Evolutionary conservation across 768 basidiomycete genomes (phyloP).

Genomic region (Lentinus tigrinus): DNA sequence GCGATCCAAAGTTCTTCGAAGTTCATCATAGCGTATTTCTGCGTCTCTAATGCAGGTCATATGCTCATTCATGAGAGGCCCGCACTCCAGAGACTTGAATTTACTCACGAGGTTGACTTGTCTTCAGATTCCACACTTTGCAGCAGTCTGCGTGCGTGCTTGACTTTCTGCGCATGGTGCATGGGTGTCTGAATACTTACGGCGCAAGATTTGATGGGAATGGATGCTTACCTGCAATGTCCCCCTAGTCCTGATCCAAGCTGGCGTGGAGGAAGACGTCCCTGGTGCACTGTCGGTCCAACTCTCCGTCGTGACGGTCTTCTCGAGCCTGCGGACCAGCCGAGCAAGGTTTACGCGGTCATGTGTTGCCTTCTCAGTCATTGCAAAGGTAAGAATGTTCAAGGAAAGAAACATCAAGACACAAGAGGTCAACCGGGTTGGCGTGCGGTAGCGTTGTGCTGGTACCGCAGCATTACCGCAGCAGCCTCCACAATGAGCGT

Average conservation of each 20-base stretch:
- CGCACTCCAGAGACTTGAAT: not conserved
- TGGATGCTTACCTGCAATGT: conserved; percentile 50
- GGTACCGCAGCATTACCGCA: too few species aligned
- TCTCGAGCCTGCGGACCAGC: conserved; percentile 61
- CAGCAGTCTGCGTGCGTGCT: conserved; percentile 55
- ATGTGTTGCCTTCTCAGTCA: conserved; percentile 36
- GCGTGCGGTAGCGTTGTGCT: too few species aligned
- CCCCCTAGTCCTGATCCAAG: conserved; percentile 56
- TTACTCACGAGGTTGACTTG: conserved; percentile 10
- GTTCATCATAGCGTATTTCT: conserved; percentile 36
- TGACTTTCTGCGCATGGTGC: conserved; percentile 37
- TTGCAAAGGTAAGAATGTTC: not conserved
- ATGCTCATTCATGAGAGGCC: not conserved
- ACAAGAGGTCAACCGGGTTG: too few species aligned
- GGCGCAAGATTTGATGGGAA: conserved; percentile 17
- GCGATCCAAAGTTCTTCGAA: conserved; percentile 50
- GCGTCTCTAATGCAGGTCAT: conserved; percentile 1
- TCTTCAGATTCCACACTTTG: conserved; percentile 56
- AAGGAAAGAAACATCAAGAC: too few species aligned
- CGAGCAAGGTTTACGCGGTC: conserved; percentile 69
- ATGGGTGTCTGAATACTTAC: conserved; percentile 25
- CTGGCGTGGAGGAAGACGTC: not conserved
- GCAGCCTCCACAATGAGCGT: too few species aligned
- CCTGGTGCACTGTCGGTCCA: conserved; percentile 32
- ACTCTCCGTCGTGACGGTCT: conserved; percentile 39